phyloP scores from a whole-genome alignment of 768 basidiomycete species.

The Rhizopogon vesiculosus region DNA sequence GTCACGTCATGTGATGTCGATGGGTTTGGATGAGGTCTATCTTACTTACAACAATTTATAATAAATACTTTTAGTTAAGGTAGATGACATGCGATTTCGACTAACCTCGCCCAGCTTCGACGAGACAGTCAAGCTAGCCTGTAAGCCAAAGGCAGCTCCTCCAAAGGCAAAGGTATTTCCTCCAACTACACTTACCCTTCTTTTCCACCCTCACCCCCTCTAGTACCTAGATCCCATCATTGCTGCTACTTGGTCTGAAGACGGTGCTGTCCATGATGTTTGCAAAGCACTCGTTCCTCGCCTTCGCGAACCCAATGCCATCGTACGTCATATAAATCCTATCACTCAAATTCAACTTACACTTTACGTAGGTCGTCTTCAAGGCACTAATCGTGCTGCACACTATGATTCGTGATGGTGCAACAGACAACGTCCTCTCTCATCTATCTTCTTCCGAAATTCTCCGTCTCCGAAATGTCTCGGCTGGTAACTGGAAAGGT shows the following conservation, averaged over 20 bases:
- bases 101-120: slow-evolving; percentile 82
- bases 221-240: slow-evolving; percentile 97
- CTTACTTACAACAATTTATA: no score
- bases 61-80: no score
- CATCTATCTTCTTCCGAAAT: slow-evolving; percentile 81
- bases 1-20: no score
- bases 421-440: slow-evolving; percentile 86
- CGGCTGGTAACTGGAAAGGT: slow-evolving; percentile 87
- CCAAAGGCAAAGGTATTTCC: slow-evolving; percentile 87
- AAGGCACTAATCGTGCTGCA: slow-evolving; percentile 95
- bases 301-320: slow-evolving; percentile 86
- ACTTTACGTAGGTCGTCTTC: slow-evolving; percentile 75
- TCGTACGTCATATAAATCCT: slow-evolving; percentile 48
- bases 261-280: slow-evolving; percentile 90
- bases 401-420: slow-evolving; percentile 95
- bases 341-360: neutral
- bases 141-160: slow-evolving; percentile 93
- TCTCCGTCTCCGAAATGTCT: slow-evolving; percentile 77
- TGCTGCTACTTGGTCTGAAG: slow-evolving; percentile 94
- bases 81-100: no score
- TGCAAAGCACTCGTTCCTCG: slow-evolving; percentile 83
- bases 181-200: neutral
- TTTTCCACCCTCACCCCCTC: slow-evolving; percentile 3
- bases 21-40: no score
- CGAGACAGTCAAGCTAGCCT: slow-evolving; percentile 93